Percentiles rank a stretch among this genome's conserved stretches.
Conservation (phyloP, 208 protist genomes). For the Crithidia mellificae region DNA sequence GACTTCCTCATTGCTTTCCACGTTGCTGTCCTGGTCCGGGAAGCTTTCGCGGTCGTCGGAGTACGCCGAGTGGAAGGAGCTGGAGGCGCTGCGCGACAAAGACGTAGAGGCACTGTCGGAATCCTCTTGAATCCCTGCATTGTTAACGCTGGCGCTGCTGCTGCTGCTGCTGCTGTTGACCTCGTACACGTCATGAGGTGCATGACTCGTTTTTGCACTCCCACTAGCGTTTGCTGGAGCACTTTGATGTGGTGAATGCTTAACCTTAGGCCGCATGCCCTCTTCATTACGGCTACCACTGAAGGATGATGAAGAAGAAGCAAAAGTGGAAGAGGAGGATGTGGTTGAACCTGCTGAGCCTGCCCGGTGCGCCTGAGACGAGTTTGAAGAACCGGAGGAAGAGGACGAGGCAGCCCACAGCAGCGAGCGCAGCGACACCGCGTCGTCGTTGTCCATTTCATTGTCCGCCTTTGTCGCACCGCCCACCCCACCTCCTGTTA, state of each 20-base stretch:
- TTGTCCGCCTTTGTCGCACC: not conserved
- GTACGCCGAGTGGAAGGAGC: slow-evolving; percentile 41
- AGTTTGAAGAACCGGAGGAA: not conserved
- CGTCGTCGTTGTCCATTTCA: slow-evolving; percentile 9
- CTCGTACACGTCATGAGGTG: no score
- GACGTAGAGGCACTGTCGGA: slow-evolving; percentile 5
- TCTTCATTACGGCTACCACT: not conserved
- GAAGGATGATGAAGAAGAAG: not conserved
- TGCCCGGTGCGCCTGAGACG: not conserved
- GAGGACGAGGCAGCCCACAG: slow-evolving; percentile 28
- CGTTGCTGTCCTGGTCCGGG: slow-evolving; percentile 14
- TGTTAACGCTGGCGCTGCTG: not conserved
- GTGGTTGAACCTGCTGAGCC: not conserved
- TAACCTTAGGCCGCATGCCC: no score
- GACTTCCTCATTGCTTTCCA: slow-evolving; percentile 4
- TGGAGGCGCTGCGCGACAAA: slow-evolving; percentile 17
- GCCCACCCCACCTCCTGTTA: not conserved
- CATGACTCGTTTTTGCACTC: no score
- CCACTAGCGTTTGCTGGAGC: not conserved
- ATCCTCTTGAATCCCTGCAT: not conserved
- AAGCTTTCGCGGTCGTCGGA: slow-evolving; percentile 48
- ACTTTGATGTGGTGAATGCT: no score
- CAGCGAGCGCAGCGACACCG: slow-evolving; percentile 25
- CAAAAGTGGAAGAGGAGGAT: slow-evolving; percentile 6
- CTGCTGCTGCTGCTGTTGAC: not conserved